These are phyloP conservation scores for Capronia epimyces DNA, from an alignment of 2,329 filamentous ascomycete species.

Conservation along the genomic window DNA sequence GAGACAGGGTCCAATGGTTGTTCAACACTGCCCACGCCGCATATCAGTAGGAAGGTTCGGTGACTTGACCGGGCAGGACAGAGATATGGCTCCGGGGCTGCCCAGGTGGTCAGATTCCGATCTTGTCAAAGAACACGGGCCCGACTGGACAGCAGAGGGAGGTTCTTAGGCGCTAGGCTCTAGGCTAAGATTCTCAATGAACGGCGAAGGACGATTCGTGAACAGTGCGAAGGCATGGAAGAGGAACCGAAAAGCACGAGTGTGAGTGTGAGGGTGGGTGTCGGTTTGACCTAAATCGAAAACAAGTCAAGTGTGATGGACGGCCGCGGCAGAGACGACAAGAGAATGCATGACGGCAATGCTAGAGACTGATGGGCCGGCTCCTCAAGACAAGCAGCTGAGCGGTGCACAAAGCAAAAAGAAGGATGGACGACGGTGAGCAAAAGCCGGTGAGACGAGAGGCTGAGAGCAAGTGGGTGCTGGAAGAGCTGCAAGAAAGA, in stretches of 20 bases:
- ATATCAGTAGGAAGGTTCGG: background rate
- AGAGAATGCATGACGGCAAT: slow-evolving; percentile 2
- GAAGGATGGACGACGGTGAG: background rate
- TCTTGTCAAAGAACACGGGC: too few species aligned
- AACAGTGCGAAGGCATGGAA: background rate
- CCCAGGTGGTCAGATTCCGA: too few species aligned
- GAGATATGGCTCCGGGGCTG: too few species aligned
- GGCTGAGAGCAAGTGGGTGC: slow-evolving; percentile 21
- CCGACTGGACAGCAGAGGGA: too few species aligned
- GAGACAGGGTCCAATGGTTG: background rate
- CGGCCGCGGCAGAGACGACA: background rate
- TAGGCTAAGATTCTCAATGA: too few species aligned
- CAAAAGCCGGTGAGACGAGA: slow-evolving; percentile 15
- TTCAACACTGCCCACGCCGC: background rate
- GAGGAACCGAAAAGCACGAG: background rate
- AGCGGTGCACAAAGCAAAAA: too few species aligned
- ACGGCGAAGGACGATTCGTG: background rate
- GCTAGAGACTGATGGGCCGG: slow-evolving; percentile 5
- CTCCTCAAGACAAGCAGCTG: slow-evolving; percentile 2
- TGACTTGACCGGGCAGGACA: background rate
- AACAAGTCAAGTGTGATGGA: background rate
- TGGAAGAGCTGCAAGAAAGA: background rate
- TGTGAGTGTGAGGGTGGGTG: too few species aligned
- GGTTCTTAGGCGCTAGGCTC: too few species aligned
- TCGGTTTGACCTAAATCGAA: background rate